Percentiles rank a stretch among this genome's conserved stretches.
These are phyloP conservation scores for Entomophthora muscae DNA, from an alignment of 371 early-diverging fungal species.

Conservation along the genomic window DNA sequence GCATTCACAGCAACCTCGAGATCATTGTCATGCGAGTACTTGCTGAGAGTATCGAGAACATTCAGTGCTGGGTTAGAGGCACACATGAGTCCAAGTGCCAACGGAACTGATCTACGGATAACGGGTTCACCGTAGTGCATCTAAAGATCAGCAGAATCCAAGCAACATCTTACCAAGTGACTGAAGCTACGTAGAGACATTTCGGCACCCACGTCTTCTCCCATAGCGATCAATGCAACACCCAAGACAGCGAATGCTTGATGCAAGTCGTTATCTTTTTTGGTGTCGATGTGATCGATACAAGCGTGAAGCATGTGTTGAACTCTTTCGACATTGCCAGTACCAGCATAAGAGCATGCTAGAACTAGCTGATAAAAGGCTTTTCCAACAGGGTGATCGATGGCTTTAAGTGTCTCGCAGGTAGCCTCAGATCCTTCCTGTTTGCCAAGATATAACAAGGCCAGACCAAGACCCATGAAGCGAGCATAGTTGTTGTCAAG, in stretches of 20 bases:
- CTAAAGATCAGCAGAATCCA: slow-evolving; percentile 14
- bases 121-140: slow-evolving; percentile 97
- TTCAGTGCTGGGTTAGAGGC: slow-evolving; percentile 86
- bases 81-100: slow-evolving; percentile 88
- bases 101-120: slow-evolving; percentile 81
- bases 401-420: slow-evolving; percentile 83
- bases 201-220: slow-evolving; percentile 89
- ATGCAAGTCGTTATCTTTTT: slow-evolving; percentile 61
- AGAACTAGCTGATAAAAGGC: slow-evolving; percentile 39
- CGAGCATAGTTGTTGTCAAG: slow-evolving; percentile 66
- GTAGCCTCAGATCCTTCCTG: slow-evolving; percentile 82
- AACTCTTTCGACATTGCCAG: slow-evolving; percentile 90
- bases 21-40: slow-evolving; percentile 94
- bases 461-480: slow-evolving; percentile 86
- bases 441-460: slow-evolving; percentile 65
- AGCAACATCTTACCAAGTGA: slow-evolving; percentile 45
- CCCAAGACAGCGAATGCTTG: slow-evolving; percentile 91
- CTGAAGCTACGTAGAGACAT: slow-evolving; percentile 90
- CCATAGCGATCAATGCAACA: slow-evolving; percentile 88
- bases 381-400: slow-evolving; percentile 79
- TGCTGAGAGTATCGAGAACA: slow-evolving; percentile 89
- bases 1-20: slow-evolving; percentile 85
- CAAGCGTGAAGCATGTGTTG: slow-evolving; percentile 90
- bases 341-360: slow-evolving; percentile 83
- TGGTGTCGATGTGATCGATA: slow-evolving; percentile 79